Evolutionary conservation across 2,329 filamentous ascomycete species (phyloP), one percentile per base, ranked within the genome.

Genomic region (Corniculantispora saksenae): DNA sequence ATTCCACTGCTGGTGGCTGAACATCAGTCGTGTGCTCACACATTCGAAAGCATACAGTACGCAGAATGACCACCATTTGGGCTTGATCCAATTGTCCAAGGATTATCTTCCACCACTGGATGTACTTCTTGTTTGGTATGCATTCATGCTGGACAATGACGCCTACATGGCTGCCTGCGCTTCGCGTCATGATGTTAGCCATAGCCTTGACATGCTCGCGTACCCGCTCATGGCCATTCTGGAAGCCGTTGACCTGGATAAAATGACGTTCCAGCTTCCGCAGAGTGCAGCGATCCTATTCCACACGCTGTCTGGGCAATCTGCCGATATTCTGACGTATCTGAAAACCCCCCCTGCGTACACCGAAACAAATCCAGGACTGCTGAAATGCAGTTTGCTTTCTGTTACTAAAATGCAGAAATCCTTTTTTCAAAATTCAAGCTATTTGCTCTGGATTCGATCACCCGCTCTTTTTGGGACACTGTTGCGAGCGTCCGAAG

Each of bases 61-160:
- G 35, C 35, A 38, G 35, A 38, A 38, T 38, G 35, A 38, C 35
- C 35, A 13, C 35, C 35, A 38, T 38, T 38, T 38, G 35, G 35
- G 35, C 35, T 38, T 38, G 35, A 38, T 38, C 35, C 35, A 38
- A 38, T 35, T 57, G 19, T 43, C 32, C n/a, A 35, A 57, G n/a
- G 19, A 15, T 15, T 57, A 57, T 21, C 10, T 57, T n/a, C 54
- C 54, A 35, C 54, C 54, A 1, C 54, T 57, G 21, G 54, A 57
- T 17, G 54, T 57, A 8, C 54, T 57, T n/a, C 54, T 57, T 21
- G 35, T 57, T 3, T 57, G 54, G 54, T 57, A 57, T 57, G 35
- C 54, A 27, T 40, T 57, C 27, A 57, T 57, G 32, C 54, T 57
- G 54, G 32, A 57, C 54, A 43, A 32, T n/a, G n/a, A 19, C 38